Percentiles rank a stretch among this genome's conserved stretches.
Evolutionary conservation across 495 filamentous ascomycete species (phyloP).

Genomic region (Penicillium herquei): DNA sequence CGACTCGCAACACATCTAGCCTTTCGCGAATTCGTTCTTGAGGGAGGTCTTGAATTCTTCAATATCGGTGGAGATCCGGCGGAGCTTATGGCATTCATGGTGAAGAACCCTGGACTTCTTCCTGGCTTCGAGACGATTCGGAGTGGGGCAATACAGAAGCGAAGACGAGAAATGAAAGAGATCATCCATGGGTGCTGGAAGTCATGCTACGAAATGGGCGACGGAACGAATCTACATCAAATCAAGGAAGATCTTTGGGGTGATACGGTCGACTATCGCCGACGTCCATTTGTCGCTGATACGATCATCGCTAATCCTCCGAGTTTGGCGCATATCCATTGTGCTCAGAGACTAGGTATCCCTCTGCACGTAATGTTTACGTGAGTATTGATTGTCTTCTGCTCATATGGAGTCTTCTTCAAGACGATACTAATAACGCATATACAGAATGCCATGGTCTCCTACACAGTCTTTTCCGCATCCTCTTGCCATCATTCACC

Average conservation of each 20-base stretch:
- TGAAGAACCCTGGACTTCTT: constrained; percentile 79
- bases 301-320: constrained; percentile 85
- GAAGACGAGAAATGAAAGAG: constrained; percentile 63
- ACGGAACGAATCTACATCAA: constrained; percentile 49
- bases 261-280: constrained; percentile 31
- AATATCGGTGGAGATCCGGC: constrained; percentile 76
- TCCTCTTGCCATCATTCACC: constrained; percentile 54
- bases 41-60: constrained; percentile 77
- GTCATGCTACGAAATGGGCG: constrained; percentile 65
- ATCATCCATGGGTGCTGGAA: constrained; percentile 77
- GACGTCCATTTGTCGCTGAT: constrained; percentile 71
- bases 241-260: constrained; percentile 43
- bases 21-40: constrained; percentile 68
- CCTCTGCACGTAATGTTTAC: constrained; percentile 86
- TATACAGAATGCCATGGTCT: constrained; percentile 60
- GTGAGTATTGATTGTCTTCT: constrained; percentile 33
- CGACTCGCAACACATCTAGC: constrained; percentile 73
- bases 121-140: constrained; percentile 65
- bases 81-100: constrained; percentile 85
- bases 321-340: constrained; percentile 79
- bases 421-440: background rate
- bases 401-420: background rate
- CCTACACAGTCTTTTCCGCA: constrained; percentile 54
- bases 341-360: constrained; percentile 74
- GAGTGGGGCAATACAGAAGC: constrained; percentile 65